These are phyloP conservation scores for Quercus variabilis DNA, from an alignment of 306 rosid genomes.

Conservation along the genomic window DNA sequence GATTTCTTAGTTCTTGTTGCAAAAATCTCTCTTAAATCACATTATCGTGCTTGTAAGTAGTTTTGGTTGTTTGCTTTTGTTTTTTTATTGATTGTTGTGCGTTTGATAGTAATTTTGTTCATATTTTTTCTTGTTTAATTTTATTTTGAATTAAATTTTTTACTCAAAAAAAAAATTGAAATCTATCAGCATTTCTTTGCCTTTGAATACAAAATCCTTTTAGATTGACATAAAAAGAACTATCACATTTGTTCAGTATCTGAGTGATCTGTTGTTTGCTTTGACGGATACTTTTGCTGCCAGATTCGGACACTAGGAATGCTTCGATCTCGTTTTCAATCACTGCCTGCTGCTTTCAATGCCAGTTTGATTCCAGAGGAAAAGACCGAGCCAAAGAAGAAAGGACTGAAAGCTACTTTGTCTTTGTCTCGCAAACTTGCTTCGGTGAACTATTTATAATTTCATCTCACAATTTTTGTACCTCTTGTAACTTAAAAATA, in stretches of 20 bases:
- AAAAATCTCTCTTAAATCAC: not conserved
- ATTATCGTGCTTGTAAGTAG: not conserved
- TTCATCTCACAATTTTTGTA: slow-evolving; percentile 9
- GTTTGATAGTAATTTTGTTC: not conserved
- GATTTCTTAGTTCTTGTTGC: not conserved
- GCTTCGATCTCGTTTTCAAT: slow-evolving; percentile 90
- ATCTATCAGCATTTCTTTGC: not conserved
- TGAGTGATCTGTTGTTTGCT: not conserved
- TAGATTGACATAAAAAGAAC: not conserved
- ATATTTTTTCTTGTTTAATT: not conserved
- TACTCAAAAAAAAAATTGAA: not conserved
- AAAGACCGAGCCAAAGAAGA: slow-evolving; percentile 73
- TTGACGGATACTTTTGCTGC: slow-evolving; percentile 20
- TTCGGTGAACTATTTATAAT: slow-evolving; percentile 31
- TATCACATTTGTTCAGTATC: not conserved
- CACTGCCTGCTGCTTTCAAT: slow-evolving; percentile 89
- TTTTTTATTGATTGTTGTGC: not conserved
- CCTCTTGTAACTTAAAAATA: not conserved
- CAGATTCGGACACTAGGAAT: slow-evolving; percentile 97
- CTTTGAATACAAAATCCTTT: not conserved
- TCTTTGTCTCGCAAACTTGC: slow-evolving; percentile 64
- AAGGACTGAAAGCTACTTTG: slow-evolving; percentile 63
- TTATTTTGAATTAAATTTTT: no score
- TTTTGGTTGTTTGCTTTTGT: not conserved
- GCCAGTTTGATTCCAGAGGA: slow-evolving; percentile 77